phyloP scores from a whole-genome alignment of 1,284 basidiomycete species.

The Cutaneotrichosporon dermatis region DNA sequence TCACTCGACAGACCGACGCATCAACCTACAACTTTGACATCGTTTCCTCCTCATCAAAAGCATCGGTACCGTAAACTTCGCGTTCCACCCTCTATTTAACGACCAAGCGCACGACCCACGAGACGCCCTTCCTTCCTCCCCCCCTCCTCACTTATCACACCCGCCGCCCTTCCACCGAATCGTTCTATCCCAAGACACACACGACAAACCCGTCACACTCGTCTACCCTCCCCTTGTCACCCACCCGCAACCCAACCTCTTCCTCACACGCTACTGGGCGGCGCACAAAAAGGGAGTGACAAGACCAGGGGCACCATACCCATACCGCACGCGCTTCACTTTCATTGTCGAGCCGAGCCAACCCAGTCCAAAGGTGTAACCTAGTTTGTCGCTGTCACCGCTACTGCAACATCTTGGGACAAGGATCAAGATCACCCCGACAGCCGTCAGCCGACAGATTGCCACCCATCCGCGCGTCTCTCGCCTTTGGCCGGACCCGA shows the following conservation, averaged over 20 bases:
- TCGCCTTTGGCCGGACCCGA: too few species aligned
- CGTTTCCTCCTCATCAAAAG: too few species aligned
- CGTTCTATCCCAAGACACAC: neutral
- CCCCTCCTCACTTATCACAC: neutral
- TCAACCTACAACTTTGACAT: too few species aligned
- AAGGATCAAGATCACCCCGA: neutral
- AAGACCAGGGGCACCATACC: neutral
- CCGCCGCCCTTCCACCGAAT: neutral
- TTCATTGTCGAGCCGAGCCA: neutral
- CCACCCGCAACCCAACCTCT: neutral
- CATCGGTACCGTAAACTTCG: too few species aligned
- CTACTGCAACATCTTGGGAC: too few species aligned
- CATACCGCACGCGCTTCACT: neutral
- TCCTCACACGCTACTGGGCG: neutral
- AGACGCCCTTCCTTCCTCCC: neutral
- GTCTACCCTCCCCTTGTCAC: constrained; percentile 1
- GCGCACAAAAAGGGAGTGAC: neutral
- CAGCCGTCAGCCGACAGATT: neutral
- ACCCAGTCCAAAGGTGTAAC: too few species aligned
- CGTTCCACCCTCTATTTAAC: neutral
- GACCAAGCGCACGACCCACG: neutral
- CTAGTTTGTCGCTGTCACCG: too few species aligned
- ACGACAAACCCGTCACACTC: neutral
- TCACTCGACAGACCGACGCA: too few species aligned
- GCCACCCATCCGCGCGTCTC: neutral